Evolutionary conservation across 495 filamentous ascomycete genomes (phyloP).

Genomic region (Annulohypoxylon nitens): DNA sequence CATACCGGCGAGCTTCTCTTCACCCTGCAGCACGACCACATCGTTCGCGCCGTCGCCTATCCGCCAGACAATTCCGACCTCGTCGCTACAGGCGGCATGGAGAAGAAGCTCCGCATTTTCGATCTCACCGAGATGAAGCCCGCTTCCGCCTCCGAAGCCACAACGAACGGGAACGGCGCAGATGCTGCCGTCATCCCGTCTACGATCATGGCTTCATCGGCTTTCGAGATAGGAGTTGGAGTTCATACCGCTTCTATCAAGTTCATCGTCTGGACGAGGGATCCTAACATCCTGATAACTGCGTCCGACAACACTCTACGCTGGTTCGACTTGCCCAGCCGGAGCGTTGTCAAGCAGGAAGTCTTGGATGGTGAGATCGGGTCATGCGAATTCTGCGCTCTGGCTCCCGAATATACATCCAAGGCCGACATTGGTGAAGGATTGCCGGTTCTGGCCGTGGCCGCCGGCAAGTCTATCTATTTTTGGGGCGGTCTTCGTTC

Average conservation of each 20-base stretch:
- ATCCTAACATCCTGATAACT: slow-evolving; percentile 89
- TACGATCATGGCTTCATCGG: slow-evolving; percentile 62
- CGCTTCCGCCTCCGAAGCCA: slow-evolving; percentile 31
- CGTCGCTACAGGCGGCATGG: slow-evolving; percentile 89
- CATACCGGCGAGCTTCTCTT: slow-evolving; percentile 91
- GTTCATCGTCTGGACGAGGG: slow-evolving; percentile 89
- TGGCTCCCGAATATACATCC: slow-evolving; percentile 57
- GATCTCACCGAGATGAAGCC: slow-evolving; percentile 73
- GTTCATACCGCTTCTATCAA: slow-evolving; percentile 90
- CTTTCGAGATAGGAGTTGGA: slow-evolving; percentile 88
- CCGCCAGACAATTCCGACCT: slow-evolving; percentile 83
- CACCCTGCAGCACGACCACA: slow-evolving; percentile 90
- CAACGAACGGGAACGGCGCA: slow-evolving; percentile 30
- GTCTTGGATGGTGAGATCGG: slow-evolving; percentile 84
- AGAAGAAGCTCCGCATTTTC: slow-evolving; percentile 96
- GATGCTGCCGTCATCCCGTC: slow-evolving; percentile 50
- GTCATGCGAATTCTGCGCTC: slow-evolving; percentile 85
- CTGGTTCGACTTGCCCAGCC: slow-evolving; percentile 91
- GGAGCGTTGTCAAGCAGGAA: slow-evolving; percentile 76
- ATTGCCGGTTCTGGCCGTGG: slow-evolving; percentile 70
- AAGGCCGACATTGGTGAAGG: slow-evolving; percentile 66
- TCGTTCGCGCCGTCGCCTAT: slow-evolving; percentile 93
- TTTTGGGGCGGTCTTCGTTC: slow-evolving; percentile 86
- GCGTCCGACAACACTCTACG: slow-evolving; percentile 90
- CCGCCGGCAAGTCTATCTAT: slow-evolving; percentile 90